Percentiles rank a stretch among this genome's conserved stretches.
Conservation (phyloP, 805 yeast species). For the Ogataea nonfermentans region DNA sequence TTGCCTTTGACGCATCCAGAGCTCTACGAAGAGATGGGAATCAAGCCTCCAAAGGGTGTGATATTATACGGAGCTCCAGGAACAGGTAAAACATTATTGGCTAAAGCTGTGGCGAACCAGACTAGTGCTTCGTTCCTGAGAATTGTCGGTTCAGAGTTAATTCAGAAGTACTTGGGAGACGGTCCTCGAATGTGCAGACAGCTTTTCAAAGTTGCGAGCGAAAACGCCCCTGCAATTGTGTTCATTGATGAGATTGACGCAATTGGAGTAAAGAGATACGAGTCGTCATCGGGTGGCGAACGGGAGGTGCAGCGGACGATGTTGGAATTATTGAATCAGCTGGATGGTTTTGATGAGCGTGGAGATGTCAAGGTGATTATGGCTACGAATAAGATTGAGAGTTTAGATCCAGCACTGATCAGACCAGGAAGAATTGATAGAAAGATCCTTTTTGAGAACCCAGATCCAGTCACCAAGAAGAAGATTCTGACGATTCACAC, state of each 20-base stretch:
- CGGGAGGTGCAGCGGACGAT: slow-evolving; percentile 96
- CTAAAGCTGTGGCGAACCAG: slow-evolving; percentile 97
- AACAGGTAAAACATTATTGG: slow-evolving; percentile 98
- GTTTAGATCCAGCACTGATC: slow-evolving; percentile 91
- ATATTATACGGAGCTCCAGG: slow-evolving; percentile 98
- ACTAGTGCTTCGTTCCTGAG: slow-evolving; percentile 94
- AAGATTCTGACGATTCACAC: slow-evolving; percentile 92
- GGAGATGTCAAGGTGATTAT: slow-evolving; percentile 96
- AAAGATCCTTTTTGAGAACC: slow-evolving; percentile 92
- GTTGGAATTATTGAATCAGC: slow-evolving; percentile 91
- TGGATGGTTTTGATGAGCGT: slow-evolving; percentile 96
- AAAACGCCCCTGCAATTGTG: slow-evolving; percentile 96
- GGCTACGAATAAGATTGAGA: slow-evolving; percentile 96
- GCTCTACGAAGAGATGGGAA: slow-evolving; percentile 94
- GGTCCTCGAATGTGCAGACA: slow-evolving; percentile 95
- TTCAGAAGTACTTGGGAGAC: slow-evolving; percentile 96
- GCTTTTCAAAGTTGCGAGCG: slow-evolving; percentile 93
- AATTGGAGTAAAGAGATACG: slow-evolving; percentile 97
- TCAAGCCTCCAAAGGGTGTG: slow-evolving; percentile 98
- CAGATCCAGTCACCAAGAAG: slow-evolving; percentile 88
- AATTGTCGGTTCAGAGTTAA: slow-evolving; percentile 95
- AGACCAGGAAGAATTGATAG: slow-evolving; percentile 98
- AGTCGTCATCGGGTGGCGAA: slow-evolving; percentile 90
- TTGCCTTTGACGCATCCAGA: slow-evolving; percentile 95
- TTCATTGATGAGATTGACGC: slow-evolving; percentile 99